Evolutionary conservation across 805 yeast species (phyloP), one percentile per base, ranked within the genome.

Genomic region (Ogataea trehalophila): DNA sequence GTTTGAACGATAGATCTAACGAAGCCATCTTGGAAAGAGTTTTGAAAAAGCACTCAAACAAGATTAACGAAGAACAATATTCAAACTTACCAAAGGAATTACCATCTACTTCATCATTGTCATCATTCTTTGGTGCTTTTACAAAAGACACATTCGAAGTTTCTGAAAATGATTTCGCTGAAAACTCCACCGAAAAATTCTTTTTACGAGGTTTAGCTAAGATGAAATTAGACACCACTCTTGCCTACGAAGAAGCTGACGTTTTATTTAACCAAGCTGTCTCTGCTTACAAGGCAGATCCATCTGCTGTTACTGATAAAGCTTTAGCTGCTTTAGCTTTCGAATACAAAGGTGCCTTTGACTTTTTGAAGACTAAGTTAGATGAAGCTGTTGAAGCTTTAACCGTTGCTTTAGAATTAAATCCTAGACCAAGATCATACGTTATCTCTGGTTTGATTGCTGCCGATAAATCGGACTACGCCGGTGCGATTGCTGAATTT

Each of bases 121-220:
- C 87, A 43, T 83, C 97, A 2, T 91, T 90, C 75, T 83, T 91
- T 59, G 87, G 88, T 57, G 90, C 96, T n/a, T 91, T 89, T 69
- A 73, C 73, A 47, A 71, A 77, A 23, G 80, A 73, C 51, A 73
- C 73, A 33, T 58, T 77, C 45, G 70, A 66, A 51, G 76, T 76
- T 48, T 66, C 59, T 51, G 79, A 75, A 49, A 63, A 59, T 44
- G 73, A 72, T 43, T 76, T 81, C 53, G 77, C 74, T 52, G 72
- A 70, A 46, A 81, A 77, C 48, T 72, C 83, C 38, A 86, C 83
- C 52, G 86, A 84, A 62, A 77, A 74, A 55, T 78, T 74, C 66
- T 74, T 91, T 62, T 73, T 73, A 57, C 76, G 81, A 37, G 96
- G 85, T 35, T 71, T 91, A 56, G 74, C 72, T 29, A 74, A 81